Conservation (phyloP, 331 rosid species). For the Arachis monticola region DNA sequence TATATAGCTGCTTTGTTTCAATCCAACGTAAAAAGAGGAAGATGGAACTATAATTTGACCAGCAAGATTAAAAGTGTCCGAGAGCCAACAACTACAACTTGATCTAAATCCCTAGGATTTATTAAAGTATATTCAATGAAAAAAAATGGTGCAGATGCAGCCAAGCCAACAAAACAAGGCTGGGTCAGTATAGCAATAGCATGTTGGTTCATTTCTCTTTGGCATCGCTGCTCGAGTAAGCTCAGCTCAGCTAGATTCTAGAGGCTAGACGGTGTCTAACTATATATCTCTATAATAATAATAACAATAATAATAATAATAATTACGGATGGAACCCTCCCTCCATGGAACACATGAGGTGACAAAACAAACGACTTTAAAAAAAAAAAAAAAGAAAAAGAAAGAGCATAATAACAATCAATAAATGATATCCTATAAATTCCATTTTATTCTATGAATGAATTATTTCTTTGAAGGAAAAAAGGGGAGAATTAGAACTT, state of each 20-base stretch:
- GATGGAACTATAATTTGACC: not conserved
- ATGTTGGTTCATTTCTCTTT: not conserved
- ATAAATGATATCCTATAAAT: not conserved
- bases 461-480: not conserved
- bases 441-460: not conserved
- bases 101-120: not conserved
- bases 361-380: not conserved
- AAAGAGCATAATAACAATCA: not conserved
- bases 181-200: not conserved
- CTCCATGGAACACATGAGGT: not conserved
- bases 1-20: not conserved
- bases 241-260: not conserved
- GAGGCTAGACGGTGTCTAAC: not conserved
- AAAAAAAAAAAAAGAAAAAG: no score
- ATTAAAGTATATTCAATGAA: not conserved
- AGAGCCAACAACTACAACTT: not conserved
- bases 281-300: no score
- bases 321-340: not conserved
- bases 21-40: not conserved
- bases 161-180: not conserved
- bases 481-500: not conserved
- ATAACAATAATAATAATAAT: not conserved
- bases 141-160: not conserved
- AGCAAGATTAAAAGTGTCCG: not conserved
- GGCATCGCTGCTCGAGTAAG: not conserved